phyloP scores from a whole-genome alignment of 192 early-diverging fungal genomes.

The Coemansia sp. region DNA sequence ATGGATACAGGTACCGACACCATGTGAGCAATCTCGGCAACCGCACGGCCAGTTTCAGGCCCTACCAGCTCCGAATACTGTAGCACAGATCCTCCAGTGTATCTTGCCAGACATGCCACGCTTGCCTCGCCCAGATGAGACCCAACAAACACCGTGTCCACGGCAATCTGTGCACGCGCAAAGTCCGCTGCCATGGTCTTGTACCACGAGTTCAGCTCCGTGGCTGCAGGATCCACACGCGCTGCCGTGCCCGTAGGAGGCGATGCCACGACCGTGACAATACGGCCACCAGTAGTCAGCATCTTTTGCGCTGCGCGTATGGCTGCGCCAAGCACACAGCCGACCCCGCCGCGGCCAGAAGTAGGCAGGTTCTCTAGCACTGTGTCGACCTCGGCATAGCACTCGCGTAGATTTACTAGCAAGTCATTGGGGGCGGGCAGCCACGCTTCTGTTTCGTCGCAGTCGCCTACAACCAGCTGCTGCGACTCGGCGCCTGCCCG shows the following conservation, averaged over 20 bases:
- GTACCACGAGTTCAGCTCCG: constrained; percentile 79
- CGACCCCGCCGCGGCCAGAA: constrained; percentile 57
- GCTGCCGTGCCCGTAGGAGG: constrained; percentile 83
- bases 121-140: constrained; percentile 84
- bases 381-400: constrained; percentile 66
- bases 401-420: constrained; percentile 84
- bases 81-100: constrained; percentile 85
- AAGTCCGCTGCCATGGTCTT: constrained; percentile 90
- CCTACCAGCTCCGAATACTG: constrained; percentile 91
- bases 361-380: constrained; percentile 72
- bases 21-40: constrained; percentile 76
- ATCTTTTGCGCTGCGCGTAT: constrained; percentile 80
- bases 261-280: constrained; percentile 74
- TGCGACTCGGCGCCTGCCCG: constrained; percentile 77
- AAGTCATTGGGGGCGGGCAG: constrained; percentile 87
- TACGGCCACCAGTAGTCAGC: constrained; percentile 88
- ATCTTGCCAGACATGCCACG: constrained; percentile 58
- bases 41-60: constrained; percentile 81
- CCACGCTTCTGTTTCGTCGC: constrained; percentile 74
- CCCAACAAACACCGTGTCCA: constrained; percentile 88
- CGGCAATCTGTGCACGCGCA: constrained; percentile 81
- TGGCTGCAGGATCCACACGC: constrained; percentile 74
- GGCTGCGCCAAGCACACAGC: constrained; percentile 80
- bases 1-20: constrained; percentile 76
- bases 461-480: constrained; percentile 89